Evolutionary conservation across 2,329 filamentous ascomycete genomes (phyloP).

Genomic region (Fusarium annulatum): DNA sequence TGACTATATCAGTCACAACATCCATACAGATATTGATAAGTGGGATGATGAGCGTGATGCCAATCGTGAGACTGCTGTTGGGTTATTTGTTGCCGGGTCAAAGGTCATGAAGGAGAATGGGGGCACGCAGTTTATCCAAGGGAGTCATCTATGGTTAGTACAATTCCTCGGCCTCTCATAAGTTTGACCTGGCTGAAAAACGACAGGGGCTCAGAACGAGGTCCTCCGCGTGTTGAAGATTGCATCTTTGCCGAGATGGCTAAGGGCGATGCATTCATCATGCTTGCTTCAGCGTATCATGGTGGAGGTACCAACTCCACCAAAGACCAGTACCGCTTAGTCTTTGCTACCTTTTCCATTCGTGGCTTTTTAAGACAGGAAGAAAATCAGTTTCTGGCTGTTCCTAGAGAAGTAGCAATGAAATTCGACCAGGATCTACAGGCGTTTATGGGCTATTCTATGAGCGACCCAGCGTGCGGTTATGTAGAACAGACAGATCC

Average conservation of each 20-base stretch:
- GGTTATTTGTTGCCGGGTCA: conserved; percentile 4
- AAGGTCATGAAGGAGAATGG: conserved; percentile 20
- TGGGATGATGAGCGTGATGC: conserved; percentile 6
- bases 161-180: too few species aligned
- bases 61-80: conserved; percentile 4
- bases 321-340: conserved; percentile 11
- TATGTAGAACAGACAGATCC: conserved; percentile 32
- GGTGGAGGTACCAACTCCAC: conserved; percentile 24
- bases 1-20: conserved; percentile 32
- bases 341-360: conserved; percentile 17
- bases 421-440: conserved; percentile 19
- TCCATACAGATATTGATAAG: background rate
- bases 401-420: background rate
- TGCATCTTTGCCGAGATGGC: conserved; percentile 29
- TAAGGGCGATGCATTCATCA: conserved; percentile 30
- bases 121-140: conserved; percentile 26
- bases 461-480: conserved; percentile 30
- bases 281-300: conserved; percentile 29
- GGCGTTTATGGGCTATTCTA: conserved; percentile 26
- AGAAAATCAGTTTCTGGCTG: conserved; percentile 29
- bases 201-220: background rate
- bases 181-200: background rate
- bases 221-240: conserved; percentile 13
- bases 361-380: conserved; percentile 27
- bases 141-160: conserved; percentile 25